phyloP scores from a whole-genome alignment of 176 grass and related monocot genomes.

The Carex myosuroides region DNA sequence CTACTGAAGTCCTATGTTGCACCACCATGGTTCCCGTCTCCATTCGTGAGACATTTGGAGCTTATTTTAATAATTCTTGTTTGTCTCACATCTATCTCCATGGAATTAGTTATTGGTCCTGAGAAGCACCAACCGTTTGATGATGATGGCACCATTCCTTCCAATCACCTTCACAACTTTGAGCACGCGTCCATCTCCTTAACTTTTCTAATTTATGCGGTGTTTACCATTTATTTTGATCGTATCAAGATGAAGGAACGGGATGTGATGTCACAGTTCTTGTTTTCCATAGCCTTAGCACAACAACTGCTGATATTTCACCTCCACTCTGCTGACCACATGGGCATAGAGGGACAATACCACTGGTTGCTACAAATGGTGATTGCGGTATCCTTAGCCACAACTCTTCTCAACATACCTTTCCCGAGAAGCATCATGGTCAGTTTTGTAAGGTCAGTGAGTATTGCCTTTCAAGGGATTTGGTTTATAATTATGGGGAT shows the following conservation, averaged over 20 bases:
- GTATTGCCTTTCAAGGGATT: slow-evolving; percentile 72
- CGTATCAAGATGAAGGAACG: slow-evolving; percentile 33
- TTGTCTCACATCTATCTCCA: slow-evolving; percentile 46
- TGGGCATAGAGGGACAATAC: slow-evolving; percentile 85
- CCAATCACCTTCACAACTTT: slow-evolving; percentile 90
- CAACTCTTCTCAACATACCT: slow-evolving; percentile 53
- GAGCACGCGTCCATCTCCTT: slow-evolving; percentile 96
- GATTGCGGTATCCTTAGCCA: slow-evolving; percentile 57
- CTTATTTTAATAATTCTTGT: slow-evolving; percentile 51
- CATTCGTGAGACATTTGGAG: slow-evolving; percentile 44
- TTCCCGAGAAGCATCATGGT: slow-evolving; percentile 45
- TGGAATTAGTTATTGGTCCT: slow-evolving; percentile 85
- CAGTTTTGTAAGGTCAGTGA: slow-evolving; percentile 57
- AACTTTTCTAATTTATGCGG: slow-evolving; percentile 53
- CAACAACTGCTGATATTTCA: slow-evolving; percentile 85
- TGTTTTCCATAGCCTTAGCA: slow-evolving; percentile 42
- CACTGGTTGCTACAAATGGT: slow-evolving; percentile 71
- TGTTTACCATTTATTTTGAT: slow-evolving; percentile 63
- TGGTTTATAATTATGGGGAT: slow-evolving; percentile 85
- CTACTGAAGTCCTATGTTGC: slow-evolving; percentile 55
- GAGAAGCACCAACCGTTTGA: slow-evolving; percentile 82
- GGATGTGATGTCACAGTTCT: slow-evolving; percentile 43
- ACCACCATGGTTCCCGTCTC: slow-evolving; percentile 66
- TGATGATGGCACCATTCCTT: slow-evolving; percentile 70
- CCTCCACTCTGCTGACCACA: slow-evolving; percentile 79